phyloP scores from a whole-genome alignment of 1,284 basidiomycete genomes.

The Dichomitus squalens region DNA sequence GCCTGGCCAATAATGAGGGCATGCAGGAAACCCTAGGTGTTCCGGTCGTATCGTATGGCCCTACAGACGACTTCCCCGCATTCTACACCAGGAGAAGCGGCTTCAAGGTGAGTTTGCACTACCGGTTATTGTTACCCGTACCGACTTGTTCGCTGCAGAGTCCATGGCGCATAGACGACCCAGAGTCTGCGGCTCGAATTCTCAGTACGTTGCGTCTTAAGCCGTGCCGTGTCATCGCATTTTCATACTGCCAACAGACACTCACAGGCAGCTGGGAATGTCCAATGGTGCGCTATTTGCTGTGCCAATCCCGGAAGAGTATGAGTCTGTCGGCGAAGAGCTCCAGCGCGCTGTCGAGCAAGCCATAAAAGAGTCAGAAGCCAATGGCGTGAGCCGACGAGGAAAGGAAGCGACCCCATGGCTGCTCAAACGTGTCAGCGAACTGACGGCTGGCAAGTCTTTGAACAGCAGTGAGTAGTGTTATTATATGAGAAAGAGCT shows the following conservation, averaged over 20 bases:
- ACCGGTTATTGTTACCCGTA: background rate
- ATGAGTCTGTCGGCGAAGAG: constrained; percentile 64
- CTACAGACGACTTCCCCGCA: constrained; percentile 85
- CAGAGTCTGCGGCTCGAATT: constrained; percentile 66
- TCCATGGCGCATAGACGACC: constrained; percentile 69
- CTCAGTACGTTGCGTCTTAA: constrained; percentile 56
- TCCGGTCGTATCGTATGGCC: constrained; percentile 82
- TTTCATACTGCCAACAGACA: constrained; percentile 41
- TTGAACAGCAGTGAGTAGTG: constrained; percentile 64
- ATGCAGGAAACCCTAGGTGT: constrained; percentile 93
- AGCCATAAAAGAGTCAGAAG: constrained; percentile 84
- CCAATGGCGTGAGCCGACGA: constrained; percentile 76
- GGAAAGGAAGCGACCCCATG: constrained; percentile 97
- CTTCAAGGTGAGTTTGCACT: constrained; percentile 56
- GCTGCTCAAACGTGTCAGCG: constrained; percentile 84
- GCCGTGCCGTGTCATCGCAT: background rate
- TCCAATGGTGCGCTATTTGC: constrained; percentile 81
- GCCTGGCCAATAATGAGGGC: background rate
- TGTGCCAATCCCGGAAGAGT: constrained; percentile 86
- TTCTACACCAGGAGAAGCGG: constrained; percentile 92
- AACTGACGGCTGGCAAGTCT: constrained; percentile 80
- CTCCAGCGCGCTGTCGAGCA: constrained; percentile 86
- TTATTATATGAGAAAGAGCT: background rate
- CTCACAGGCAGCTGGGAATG: constrained; percentile 65
- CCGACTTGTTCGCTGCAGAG: constrained; percentile 43